Evolutionary conservation across 192 early-diverging fungal species (phyloP).

Genomic region (Coemansia sp.): DNA sequence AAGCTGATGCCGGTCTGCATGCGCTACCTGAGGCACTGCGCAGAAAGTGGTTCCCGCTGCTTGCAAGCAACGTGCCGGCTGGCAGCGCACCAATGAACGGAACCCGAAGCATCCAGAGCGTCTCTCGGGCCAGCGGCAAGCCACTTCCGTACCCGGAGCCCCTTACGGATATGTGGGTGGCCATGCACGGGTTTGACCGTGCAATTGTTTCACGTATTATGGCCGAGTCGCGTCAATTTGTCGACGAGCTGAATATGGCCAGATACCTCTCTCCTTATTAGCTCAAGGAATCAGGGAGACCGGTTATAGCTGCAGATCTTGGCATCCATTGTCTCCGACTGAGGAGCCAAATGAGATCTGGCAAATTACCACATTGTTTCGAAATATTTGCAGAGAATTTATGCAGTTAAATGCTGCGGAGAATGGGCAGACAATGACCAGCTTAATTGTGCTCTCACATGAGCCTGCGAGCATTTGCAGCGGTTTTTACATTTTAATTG

Average conservation of each 20-base stretch:
- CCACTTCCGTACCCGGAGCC: slow-evolving; percentile 33
- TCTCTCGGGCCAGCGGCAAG: slow-evolving; percentile 9
- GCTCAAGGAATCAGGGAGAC: not conserved
- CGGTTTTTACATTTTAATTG: not conserved
- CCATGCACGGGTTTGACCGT: slow-evolving; percentile 46
- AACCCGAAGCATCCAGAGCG: slow-evolving; percentile 7
- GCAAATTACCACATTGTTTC: not conserved
- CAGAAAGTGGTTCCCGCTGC: slow-evolving; percentile 46
- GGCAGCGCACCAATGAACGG: slow-evolving; percentile 4
- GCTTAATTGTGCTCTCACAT: not conserved
- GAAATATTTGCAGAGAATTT: not conserved
- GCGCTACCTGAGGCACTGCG: slow-evolving; percentile 30
- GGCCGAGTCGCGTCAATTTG: slow-evolving; percentile 45
- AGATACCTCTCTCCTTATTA: slow-evolving; percentile 48
- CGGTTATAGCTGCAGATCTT: not conserved
- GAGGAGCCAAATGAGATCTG: not conserved
- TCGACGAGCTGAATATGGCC: slow-evolving; percentile 40
- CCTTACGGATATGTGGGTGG: slow-evolving; percentile 46
- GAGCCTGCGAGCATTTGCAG: not conserved
- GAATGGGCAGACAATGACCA: not conserved
- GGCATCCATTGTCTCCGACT: not conserved
- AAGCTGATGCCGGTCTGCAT: slow-evolving; percentile 20
- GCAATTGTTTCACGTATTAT: slow-evolving; percentile 20
- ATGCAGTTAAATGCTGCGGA: not conserved
- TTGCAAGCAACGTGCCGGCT: slow-evolving; percentile 3